Percentiles rank a stretch among this genome's conserved stretches.
Evolutionary conservation across 108 stramenopile species (phyloP).

Genomic region (Cyclotella choctawhatcheeana): DNA sequence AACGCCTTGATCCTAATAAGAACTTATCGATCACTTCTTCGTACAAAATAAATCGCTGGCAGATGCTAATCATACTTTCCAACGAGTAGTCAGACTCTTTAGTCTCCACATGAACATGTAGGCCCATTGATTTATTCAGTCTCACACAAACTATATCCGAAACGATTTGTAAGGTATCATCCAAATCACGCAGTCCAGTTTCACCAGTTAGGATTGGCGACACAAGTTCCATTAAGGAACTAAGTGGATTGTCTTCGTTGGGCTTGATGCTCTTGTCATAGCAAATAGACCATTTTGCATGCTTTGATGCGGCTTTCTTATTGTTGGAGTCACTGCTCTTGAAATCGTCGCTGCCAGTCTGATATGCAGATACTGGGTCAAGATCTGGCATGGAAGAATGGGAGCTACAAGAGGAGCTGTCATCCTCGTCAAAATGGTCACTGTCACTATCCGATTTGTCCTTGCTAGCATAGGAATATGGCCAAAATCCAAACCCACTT

Average conservation of each 20-base stretch:
- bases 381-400: conserved; percentile 9
- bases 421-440: background rate
- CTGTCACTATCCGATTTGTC: conserved; percentile 1
- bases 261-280: conserved; percentile 55
- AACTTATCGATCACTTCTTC: conserved; percentile 64
- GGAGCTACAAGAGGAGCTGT: background rate
- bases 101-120: conserved; percentile 70
- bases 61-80: conserved; percentile 54
- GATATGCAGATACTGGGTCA: background rate
- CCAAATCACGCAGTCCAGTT: conserved; percentile 35
- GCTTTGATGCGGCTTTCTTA: background rate
- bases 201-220: conserved; percentile 56
- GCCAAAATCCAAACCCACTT: background rate
- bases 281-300: conserved; percentile 56
- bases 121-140: conserved; percentile 64
- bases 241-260: conserved; percentile 38
- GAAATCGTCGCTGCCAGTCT: no score
- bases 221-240: conserved; percentile 63
- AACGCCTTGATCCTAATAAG: conserved; percentile 58
- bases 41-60: conserved; percentile 65
- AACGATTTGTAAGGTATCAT: conserved; percentile 29
- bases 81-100: conserved; percentile 23
- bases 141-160: conserved; percentile 29
- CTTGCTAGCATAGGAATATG: no score
- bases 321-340: background rate